These are phyloP conservation scores for Lyophyllum decastes DNA, from an alignment of 768 basidiomycete species.

Conservation along the genomic window DNA sequence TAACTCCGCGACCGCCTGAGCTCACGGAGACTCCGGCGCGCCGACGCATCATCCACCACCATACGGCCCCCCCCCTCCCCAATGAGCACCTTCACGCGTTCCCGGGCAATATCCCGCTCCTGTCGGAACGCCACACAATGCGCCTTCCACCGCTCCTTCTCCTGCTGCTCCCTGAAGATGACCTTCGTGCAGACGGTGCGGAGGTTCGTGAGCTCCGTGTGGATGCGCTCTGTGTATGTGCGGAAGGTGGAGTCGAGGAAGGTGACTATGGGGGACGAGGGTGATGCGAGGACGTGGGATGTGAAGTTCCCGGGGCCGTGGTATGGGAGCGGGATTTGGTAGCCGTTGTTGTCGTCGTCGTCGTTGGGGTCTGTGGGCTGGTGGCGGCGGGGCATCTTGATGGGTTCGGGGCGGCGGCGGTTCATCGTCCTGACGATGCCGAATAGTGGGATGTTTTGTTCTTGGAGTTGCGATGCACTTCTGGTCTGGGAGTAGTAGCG, in stretches of 20 bases:
- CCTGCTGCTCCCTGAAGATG: slow-evolving; percentile 30
- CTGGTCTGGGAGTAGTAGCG: background rate
- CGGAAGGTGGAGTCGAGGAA: slow-evolving; percentile 32
- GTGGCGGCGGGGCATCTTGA: background rate
- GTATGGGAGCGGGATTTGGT: background rate
- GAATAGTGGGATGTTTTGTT: background rate
- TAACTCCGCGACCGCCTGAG: slow-evolving; percentile 1
- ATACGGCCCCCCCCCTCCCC: slow-evolving; percentile 15
- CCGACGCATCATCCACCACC: background rate
- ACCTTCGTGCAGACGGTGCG: slow-evolving; percentile 30
- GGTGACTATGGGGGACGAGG: background rate
- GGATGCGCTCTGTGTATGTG: slow-evolving; percentile 28
- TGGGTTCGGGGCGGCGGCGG: background rate
- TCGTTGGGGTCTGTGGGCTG: background rate
- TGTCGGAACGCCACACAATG: slow-evolving; percentile 30
- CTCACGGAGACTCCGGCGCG: background rate
- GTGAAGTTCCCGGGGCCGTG: background rate
- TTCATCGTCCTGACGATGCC: background rate
- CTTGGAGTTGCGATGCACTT: background rate
- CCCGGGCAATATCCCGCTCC: slow-evolving; percentile 36
- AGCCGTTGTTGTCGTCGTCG: background rate
- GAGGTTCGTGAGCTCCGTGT: slow-evolving; percentile 29
- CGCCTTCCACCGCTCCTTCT: slow-evolving; percentile 27
- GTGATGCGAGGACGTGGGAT: background rate
- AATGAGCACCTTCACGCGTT: slow-evolving; percentile 27